Evolutionary conservation across 495 filamentous ascomycete species (phyloP), one percentile per base, ranked within the genome.

Genomic region (Hypoxylon cercidicola): DNA sequence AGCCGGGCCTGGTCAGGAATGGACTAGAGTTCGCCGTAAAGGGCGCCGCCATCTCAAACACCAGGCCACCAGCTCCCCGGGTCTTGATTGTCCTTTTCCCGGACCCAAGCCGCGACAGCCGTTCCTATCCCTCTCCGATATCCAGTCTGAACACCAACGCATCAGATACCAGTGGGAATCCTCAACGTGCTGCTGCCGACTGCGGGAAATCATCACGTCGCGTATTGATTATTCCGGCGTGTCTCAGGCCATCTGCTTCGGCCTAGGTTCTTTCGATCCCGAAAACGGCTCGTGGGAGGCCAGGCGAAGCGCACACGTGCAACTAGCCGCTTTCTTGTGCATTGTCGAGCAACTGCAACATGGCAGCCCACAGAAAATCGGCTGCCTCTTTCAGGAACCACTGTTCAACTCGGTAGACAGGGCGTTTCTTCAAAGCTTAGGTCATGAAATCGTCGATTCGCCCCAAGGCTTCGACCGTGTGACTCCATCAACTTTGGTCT

Each of bases 311-410:
- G 72, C 79, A 6, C 78, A 80, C 55, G 73, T 80, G 57, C 89
- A 93, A 69, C 80, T 91, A 7, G 87, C 82, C 2, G 89, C 87
- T 13, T 77, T 93, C 55, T 62, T 80, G 10, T 73, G 73, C n/a
- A 74, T 90, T 1, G 75, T 86, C 34, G 71, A 81, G 0, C 48
- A 71, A 3, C 56, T 87, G 15, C 75, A 71, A 32, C 60, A 55
- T 2, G 16, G 43, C 1, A 43, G 20, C 34, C 37, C 56, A 2
- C 71, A 57, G 1, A 55, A 45, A 6, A 77, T 82, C 44, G 72
- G 74, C 23, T 76, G 84, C 47, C 74, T 85, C 61, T 83, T 88
- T 19, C 90, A 93, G 77, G 90, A 93, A 47, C 90, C 90, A 6
- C 68, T 84, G 63, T 92, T 92, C 76, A 91, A 86, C 51, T 41